phyloP scores from a whole-genome alignment of 129 eudicot genomes.

The Saposhnikovia divaricata region DNA sequence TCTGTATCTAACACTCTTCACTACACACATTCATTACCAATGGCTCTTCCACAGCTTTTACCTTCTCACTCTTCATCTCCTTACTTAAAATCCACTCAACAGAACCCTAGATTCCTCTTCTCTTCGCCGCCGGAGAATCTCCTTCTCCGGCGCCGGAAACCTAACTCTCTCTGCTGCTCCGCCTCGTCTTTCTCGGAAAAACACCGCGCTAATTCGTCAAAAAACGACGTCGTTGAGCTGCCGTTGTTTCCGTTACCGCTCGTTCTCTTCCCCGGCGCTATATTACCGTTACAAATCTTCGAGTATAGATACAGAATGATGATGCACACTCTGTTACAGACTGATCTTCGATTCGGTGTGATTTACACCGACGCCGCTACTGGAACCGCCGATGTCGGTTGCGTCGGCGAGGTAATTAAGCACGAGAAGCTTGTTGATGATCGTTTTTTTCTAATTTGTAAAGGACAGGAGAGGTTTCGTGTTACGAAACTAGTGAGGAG shows the following conservation, averaged over 20 bases:
- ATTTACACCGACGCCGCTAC: conserved; percentile 67
- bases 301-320: conserved; percentile 86
- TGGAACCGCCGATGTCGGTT: conserved; percentile 78
- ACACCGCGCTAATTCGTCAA: conserved; percentile 35
- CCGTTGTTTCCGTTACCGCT: conserved; percentile 84
- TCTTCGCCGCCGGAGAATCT: conserved; percentile 8
- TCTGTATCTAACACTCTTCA: not conserved
- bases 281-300: conserved; percentile 79
- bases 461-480: conserved; percentile 84
- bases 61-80: conserved; percentile 50
- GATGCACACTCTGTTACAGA: conserved; percentile 89
- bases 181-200: conserved; percentile 51
- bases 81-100: conserved; percentile 36
- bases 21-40: not conserved
- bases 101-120: conserved; percentile 11
- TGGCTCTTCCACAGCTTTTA: conserved; percentile 60
- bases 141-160: conserved; percentile 31
- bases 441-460: conserved; percentile 70
- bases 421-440: conserved; percentile 84
- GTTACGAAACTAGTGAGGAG: conserved; percentile 49
- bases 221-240: conserved; percentile 64
- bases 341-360: conserved; percentile 90
- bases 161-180: conserved; percentile 43
- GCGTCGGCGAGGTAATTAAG: conserved; percentile 87
- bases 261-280: conserved; percentile 85